Conservation (phyloP, 805 yeast genomes). For the Lachancea sp. region DNA sequence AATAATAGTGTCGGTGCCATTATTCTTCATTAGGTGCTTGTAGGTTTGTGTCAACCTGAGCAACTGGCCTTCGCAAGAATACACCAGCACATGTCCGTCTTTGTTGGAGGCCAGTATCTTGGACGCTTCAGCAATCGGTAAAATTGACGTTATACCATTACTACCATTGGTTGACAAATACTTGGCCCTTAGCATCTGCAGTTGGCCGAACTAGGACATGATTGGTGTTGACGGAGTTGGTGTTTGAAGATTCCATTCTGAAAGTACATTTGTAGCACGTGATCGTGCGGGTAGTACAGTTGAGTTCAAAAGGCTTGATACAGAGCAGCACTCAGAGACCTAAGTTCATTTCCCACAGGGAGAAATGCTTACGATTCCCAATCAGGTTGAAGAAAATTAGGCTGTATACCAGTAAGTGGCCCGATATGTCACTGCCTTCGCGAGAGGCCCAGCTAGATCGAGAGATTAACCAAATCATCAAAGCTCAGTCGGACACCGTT, state of each 20-base stretch:
- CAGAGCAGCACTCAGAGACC: no score
- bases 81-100: constrained; percentile 28
- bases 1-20: constrained; percentile 17
- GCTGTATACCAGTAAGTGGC: no score
- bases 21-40: constrained; percentile 21
- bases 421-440: constrained; percentile 4
- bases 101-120: constrained; percentile 25
- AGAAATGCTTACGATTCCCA: no score
- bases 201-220: not conserved
- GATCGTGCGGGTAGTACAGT: no score
- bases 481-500: constrained; percentile 14
- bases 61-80: constrained; percentile 19
- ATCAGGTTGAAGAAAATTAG: no score
- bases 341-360: no score
- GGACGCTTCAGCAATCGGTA: constrained; percentile 23
- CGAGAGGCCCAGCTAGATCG: constrained; percentile 4
- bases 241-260: no score
- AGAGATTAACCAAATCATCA: constrained; percentile 12
- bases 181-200: constrained; percentile 22
- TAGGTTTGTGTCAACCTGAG: constrained; percentile 26
- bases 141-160: constrained; percentile 21
- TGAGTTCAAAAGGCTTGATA: no score
- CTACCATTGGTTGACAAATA: constrained; percentile 16
- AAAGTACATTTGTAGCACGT: no score
- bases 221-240: no score